phyloP scores from a whole-genome alignment of 306 rosid genomes.

The Vicia villosa region DNA sequence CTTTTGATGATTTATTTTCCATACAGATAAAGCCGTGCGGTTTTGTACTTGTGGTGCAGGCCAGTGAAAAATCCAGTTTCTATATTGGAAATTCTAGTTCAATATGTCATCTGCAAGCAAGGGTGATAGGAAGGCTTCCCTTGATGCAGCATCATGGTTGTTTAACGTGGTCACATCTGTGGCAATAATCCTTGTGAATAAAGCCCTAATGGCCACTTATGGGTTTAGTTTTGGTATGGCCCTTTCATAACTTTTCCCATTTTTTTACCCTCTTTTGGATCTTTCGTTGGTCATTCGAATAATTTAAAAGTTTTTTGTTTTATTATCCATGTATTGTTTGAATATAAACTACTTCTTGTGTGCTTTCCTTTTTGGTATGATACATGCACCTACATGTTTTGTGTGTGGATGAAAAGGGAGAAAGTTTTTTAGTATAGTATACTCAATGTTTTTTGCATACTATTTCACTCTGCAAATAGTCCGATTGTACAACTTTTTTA shows the following conservation, averaged over 20 bases:
- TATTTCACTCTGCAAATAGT: conserved; percentile 33
- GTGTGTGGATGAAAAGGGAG: not conserved
- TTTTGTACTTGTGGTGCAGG: conserved; percentile 29
- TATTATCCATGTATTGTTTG: conserved; percentile 18
- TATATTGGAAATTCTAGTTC: conserved; percentile 35
- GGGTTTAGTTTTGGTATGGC: conserved; percentile 76
- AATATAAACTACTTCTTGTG: conserved; percentile 15
- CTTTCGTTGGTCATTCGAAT: conserved; percentile 23
- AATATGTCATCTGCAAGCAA: conserved; percentile 65
- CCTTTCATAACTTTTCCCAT: conserved; percentile 12
- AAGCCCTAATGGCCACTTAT: conserved; percentile 77
- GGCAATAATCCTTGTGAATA: conserved; percentile 79
- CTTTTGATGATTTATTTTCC: conserved; percentile 34
- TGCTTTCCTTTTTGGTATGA: conserved; percentile 24
- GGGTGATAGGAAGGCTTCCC: conserved; percentile 69
- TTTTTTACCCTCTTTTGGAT: conserved; percentile 23
- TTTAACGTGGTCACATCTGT: conserved; percentile 89
- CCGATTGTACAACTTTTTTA: conserved; percentile 11
- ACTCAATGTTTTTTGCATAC: conserved; percentile 29
- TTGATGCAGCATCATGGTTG: conserved; percentile 81
- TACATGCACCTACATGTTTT: not conserved
- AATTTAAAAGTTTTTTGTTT: conserved; percentile 17
- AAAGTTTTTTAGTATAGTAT: conserved; percentile 7
- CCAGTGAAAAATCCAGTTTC: conserved; percentile 30
- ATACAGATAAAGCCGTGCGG: conserved; percentile 41